Conservation (phyloP, 345 rosid genomes). For the Brassica rapa region DNA sequence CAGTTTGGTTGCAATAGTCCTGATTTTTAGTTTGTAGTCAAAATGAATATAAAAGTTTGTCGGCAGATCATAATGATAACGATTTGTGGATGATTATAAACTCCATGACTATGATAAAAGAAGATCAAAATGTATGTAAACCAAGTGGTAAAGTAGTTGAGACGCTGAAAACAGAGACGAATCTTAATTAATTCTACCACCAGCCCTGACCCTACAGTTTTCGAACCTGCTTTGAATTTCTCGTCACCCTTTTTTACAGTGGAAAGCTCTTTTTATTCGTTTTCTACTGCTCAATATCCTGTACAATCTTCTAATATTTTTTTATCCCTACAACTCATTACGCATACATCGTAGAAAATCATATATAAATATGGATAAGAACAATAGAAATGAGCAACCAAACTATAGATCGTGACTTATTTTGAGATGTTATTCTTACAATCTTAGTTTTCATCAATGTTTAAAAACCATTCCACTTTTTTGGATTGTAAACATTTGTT, state of each 20-base stretch:
- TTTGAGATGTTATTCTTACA: neutral
- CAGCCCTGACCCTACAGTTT: neutral
- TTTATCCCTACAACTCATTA: neutral
- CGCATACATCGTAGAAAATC: neutral
- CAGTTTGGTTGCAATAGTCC: neutral
- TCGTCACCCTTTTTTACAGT: neutral
- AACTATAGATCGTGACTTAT: neutral
- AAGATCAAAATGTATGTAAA: conserved; percentile 4
- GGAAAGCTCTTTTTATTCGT: neutral
- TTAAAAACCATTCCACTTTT: neutral
- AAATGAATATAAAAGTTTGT: conserved; percentile 10
- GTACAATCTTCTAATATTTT: neutral
- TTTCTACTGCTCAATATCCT: neutral
- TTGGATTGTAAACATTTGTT: neutral
- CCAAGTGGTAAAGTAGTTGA: conserved; percentile 22
- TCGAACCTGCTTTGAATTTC: conserved; percentile 7
- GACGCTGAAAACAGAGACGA: conserved; percentile 14
- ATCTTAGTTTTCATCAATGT: neutral
- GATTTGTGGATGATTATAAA: conserved; percentile 17
- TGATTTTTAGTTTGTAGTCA: conserved; percentile 8
- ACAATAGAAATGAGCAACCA: neutral
- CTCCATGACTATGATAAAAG: conserved; percentile 21
- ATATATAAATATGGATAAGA: neutral
- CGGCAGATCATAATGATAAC: conserved; percentile 24
- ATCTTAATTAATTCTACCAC: conserved; percentile 16